A percentile compares a stretch with the other conserved stretches of the same genome.
These are phyloP conservation scores for Leccinum subrobustum DNA, from an alignment of 1,284 basidiomycete genomes.

Conservation along the genomic window DNA sequence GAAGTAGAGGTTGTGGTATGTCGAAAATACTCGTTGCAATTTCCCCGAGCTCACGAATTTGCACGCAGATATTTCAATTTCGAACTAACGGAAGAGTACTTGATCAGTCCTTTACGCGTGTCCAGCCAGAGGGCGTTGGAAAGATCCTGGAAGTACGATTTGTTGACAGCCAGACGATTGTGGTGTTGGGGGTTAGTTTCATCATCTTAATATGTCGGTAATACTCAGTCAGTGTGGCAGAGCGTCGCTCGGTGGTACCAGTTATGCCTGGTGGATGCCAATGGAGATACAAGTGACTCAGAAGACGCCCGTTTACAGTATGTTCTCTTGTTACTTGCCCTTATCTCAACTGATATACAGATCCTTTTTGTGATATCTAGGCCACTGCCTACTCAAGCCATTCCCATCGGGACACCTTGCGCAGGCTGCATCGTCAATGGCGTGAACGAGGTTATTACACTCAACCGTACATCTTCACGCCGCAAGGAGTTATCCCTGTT, in stretches of 20 bases:
- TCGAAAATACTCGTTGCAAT: neutral
- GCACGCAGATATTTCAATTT: constrained; percentile 25
- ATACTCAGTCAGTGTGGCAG: constrained; percentile 17
- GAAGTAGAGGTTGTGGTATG: constrained; percentile 30
- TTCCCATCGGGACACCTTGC: constrained; percentile 9
- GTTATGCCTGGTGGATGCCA: constrained; percentile 14
- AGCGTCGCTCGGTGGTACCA: constrained; percentile 24
- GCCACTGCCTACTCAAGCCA: constrained; percentile 3
- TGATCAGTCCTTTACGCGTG: constrained; percentile 3
- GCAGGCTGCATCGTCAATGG: constrained; percentile 9
- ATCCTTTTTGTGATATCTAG: constrained; percentile 12
- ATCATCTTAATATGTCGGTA: neutral
- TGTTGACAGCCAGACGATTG: constrained; percentile 24
- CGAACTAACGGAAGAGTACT: constrained; percentile 1
- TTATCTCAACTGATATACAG: constrained; percentile 9
- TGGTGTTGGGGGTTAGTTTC: constrained; percentile 28
- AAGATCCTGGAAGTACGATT: constrained; percentile 24
- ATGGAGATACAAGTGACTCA: constrained; percentile 11
- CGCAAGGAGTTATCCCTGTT: constrained; percentile 24
- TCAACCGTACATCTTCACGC: constrained; percentile 20
- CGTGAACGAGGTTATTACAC: constrained; percentile 17
- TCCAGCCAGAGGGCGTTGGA: constrained; percentile 21
- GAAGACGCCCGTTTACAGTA: constrained; percentile 22
- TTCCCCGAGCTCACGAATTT: neutral
- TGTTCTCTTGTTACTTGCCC: constrained; percentile 5